Base-by-base conservation (phyloP, 345 rosid genomes). In the Cardamine chenopodiifolia region DNA sequence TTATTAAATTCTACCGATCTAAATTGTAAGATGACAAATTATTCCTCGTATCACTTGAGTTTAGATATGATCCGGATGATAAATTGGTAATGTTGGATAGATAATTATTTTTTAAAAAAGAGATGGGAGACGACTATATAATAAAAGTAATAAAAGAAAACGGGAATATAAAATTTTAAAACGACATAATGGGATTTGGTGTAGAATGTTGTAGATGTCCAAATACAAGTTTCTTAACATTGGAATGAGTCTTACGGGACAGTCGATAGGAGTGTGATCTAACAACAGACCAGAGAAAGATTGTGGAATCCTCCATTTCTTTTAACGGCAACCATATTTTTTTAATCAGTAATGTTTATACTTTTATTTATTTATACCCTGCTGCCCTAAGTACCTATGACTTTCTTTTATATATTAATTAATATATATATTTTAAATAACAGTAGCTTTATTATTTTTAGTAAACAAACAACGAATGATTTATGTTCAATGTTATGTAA, bases 201-300 rank as follows among this genome's bases (percentile, higher is more conserved):
- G 37, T 52, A 62, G 39, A 44, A 42, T 20, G 15, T 39, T 20
- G 15, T 39, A 39, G 7, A 40, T 40, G 48, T 54, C 64, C 26
- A 73, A 65, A 73, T 64, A 6, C 71, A 73, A 22, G 15, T 22
- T 56, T 25, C 10, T 0, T 52, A 20, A 74, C 48, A 65, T 54
- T 32, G 78, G 47, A 34, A 47, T 66, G 78, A 22, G 72, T 32
- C 66, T 18, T 25, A 23, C 22, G 45, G 70, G 70, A 72, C 70
- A 72, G 63, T 63, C 55, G 63, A 72, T 53, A 28, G 62, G 23
- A 29, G 75, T 60, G 52, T 53, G 62, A 62, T 72, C 62, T 61
- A 13, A 40, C 29, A 72, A 62, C 63, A 64, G 34, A 64, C 63
- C 68, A 50, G 28, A 71, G 56, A 42, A 64, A 54, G 62, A 52